Percentiles rank a stretch among this genome's conserved stretches.
Conservation (phyloP, 2,329 filamentous ascomycete species). For the Stagonosporopsis vannaccii region DNA sequence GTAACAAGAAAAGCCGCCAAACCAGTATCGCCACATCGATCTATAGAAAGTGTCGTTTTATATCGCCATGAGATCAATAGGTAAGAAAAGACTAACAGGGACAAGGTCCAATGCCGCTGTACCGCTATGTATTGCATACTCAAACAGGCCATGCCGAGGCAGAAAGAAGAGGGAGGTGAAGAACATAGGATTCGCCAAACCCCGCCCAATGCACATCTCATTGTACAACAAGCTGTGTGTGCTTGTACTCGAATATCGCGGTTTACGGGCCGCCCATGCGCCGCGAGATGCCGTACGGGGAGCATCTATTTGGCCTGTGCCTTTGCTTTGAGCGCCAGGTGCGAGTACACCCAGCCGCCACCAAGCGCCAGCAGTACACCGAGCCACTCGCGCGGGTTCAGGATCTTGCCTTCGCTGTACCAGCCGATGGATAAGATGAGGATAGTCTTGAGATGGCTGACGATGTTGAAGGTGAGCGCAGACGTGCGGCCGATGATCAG, state of each 20-base stretch:
- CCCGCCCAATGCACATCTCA: slow-evolving; percentile 16
- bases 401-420: slow-evolving; percentile 54
- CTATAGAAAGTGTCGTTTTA: slow-evolving; percentile 17
- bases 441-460: slow-evolving; percentile 56
- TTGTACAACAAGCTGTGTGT: slow-evolving; percentile 15
- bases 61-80: slow-evolving; percentile 10
- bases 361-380: slow-evolving; percentile 55
- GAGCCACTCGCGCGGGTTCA: slow-evolving; percentile 50
- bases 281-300: not conserved
- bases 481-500: slow-evolving; percentile 52
- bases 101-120: slow-evolving; percentile 11
- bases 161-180: not conserved
- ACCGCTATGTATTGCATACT: slow-evolving; percentile 16
- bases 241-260: slow-evolving; percentile 9
- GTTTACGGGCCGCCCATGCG: slow-evolving; percentile 1
- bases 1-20: slow-evolving; percentile 9
- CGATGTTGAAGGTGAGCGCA: slow-evolving; percentile 52
- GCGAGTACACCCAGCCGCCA: slow-evolving; percentile 56
- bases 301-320: slow-evolving; percentile 38
- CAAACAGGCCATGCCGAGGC: slow-evolving; percentile 16
- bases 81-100: not conserved
- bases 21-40: slow-evolving; percentile 9
- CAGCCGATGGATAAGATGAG: slow-evolving; percentile 56
- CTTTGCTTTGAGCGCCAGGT: slow-evolving; percentile 49
- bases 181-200: not conserved